These are phyloP conservation scores for Sapria himalayana DNA, from an alignment of 345 rosid species.

Conservation along the genomic window DNA sequence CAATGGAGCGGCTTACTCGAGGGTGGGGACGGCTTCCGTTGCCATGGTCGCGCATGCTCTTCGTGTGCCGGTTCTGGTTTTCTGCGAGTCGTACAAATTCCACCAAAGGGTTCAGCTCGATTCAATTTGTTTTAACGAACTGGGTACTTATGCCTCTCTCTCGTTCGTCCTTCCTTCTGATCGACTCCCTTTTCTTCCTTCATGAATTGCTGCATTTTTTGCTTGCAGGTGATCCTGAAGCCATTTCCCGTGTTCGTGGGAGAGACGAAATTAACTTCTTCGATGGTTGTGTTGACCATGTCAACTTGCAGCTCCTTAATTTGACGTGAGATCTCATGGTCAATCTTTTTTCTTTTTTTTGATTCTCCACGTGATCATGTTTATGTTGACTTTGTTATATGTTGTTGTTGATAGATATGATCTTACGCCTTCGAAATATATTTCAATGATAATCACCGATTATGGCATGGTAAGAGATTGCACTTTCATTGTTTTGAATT, in stretches of 20 bases:
- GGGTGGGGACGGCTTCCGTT: slow-evolving; percentile 88
- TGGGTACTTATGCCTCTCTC: slow-evolving; percentile 22
- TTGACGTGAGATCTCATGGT: slow-evolving; percentile 30
- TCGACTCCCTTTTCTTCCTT: slow-evolving; percentile 5
- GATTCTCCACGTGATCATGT: slow-evolving; percentile 8
- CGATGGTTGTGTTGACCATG: slow-evolving; percentile 29
- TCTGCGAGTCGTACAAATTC: slow-evolving; percentile 92
- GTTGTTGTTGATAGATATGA: slow-evolving; percentile 40
- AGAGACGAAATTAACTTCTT: slow-evolving; percentile 43
- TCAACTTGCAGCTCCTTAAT: slow-evolving; percentile 64
- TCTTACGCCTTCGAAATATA: slow-evolving; percentile 77
- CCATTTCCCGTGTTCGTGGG: slow-evolving; percentile 46
- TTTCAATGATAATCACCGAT: slow-evolving; percentile 80
- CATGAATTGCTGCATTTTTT: slow-evolving; percentile 4
- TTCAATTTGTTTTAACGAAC: slow-evolving; percentile 87
- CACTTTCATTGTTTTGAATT: background rate
- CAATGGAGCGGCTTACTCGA: slow-evolving; percentile 87
- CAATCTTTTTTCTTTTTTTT: background rate
- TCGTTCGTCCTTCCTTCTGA: background rate
- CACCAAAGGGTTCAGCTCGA: slow-evolving; percentile 92
- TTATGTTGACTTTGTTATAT: slow-evolving; percentile 1
- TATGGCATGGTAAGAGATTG: slow-evolving; percentile 72
- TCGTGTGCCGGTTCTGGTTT: slow-evolving; percentile 64
- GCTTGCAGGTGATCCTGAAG: slow-evolving; percentile 73
- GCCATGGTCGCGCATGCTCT: slow-evolving; percentile 94